Evolutionary conservation across 495 filamentous ascomycete species (phyloP), one percentile per base, ranked within the genome.

Genomic region (Lophium mytilinum): DNA sequence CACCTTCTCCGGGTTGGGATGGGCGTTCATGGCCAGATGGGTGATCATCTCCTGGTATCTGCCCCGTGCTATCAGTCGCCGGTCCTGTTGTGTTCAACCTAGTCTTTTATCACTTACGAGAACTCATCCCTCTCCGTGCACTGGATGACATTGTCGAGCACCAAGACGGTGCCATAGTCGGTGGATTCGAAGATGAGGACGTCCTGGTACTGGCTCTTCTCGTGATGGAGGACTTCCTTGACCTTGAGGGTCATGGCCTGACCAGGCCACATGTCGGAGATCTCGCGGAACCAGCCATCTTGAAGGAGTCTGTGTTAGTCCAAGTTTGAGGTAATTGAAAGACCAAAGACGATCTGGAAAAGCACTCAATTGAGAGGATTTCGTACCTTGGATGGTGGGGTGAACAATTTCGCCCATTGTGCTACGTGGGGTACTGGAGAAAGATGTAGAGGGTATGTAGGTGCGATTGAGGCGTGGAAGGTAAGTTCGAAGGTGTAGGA

Each of bases 281-380:
- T 85, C 76, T 97, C 94, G 70, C 90, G 89, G 85, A 97, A 97
- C 94, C 93, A 99, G 76, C 92, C 93, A 94, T 97, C 92, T 95
- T 47, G 36, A 55, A 33, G 9, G 0, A 11, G 35, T 8, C 17
- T 50, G 49, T 50, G 35, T 37, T 41, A 58, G 46, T 41, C n/a
- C 19, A 36, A 42, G 37, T 40, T 21, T 1, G n/a, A 48, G 4
- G 30, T 17, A 41, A 46, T 37, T 14, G 6, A 8, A 46, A 34
- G 43, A 56, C 17, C 9, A 35, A 37, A 42, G 12, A 12, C 34
- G n/a, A 36, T 36, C 35, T 35, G 39, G 40, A 42, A 40, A 19
- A 14, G 14, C 24, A 37, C 19, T 40, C 30, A 35, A 50, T 19
- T 15, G 41, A 56, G 49, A 55, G 47, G 30, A 56, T 57, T 52